Conservation (phyloP, 164 flowering plant species). For the Houttuynia cordata region DNA sequence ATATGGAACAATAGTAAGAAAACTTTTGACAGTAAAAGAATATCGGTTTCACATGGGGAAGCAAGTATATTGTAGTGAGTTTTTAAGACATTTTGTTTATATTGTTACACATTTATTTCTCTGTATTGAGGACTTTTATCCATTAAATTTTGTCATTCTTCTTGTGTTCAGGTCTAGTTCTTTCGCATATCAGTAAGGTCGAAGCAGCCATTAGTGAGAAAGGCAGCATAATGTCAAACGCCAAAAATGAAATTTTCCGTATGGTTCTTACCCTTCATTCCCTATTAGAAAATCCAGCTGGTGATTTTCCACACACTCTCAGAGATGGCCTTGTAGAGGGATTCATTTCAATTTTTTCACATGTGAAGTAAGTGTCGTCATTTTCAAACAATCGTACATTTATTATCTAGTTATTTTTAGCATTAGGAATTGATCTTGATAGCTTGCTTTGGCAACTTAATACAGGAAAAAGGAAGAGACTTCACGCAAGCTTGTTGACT, state of each 20-base stretch:
- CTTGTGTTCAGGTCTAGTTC: slow-evolving; percentile 41
- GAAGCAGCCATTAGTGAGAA: slow-evolving; percentile 33
- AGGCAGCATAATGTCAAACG: slow-evolving; percentile 22
- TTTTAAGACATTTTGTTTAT: neutral
- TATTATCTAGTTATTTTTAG: neutral
- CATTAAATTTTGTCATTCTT: neutral
- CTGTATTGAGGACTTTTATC: neutral
- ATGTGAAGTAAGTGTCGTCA: slow-evolving; percentile 35
- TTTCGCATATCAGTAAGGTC: slow-evolving; percentile 52
- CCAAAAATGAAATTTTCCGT: slow-evolving; percentile 67
- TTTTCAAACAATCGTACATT: neutral
- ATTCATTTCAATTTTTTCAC: slow-evolving; percentile 44
- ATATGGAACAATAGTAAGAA: slow-evolving; percentile 66
- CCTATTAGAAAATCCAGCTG: slow-evolving; percentile 86
- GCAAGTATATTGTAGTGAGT: slow-evolving; percentile 64
- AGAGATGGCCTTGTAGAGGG: slow-evolving; percentile 54
- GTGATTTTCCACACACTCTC: slow-evolving; percentile 62
- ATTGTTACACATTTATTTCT: neutral
- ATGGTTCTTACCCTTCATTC: slow-evolving; percentile 64
- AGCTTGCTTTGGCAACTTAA: neutral
- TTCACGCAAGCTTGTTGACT: slow-evolving; percentile 75
- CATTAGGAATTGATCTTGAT: neutral
- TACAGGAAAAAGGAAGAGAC: slow-evolving; percentile 80
- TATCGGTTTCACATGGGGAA: slow-evolving; percentile 72
- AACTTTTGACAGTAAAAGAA: slow-evolving; percentile 51